Percentiles rank a stretch among this genome's conserved stretches.
These are phyloP conservation scores for Beauveria caledonica DNA, from an alignment of 2,329 filamentous ascomycete species.

Conservation along the genomic window DNA sequence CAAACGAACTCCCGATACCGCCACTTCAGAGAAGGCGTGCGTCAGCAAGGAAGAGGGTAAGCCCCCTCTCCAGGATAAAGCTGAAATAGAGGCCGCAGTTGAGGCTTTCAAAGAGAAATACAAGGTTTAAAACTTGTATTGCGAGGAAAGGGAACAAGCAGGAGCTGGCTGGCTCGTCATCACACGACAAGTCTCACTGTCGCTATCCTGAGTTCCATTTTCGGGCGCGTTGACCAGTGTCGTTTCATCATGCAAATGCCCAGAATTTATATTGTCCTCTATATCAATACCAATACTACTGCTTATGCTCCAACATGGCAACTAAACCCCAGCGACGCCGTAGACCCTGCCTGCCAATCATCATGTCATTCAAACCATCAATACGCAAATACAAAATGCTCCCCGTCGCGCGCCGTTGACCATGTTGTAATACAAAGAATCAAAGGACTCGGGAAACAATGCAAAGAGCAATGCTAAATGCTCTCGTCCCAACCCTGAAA, in stretches of 20 bases:
- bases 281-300: constrained; percentile 4
- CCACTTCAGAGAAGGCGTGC: too few species aligned
- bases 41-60: too few species aligned
- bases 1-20: too few species aligned
- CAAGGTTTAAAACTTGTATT: too few species aligned
- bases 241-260: constrained; percentile 4
- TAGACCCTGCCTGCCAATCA: background rate
- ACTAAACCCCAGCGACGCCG: background rate
- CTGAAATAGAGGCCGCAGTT: too few species aligned
- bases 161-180: too few species aligned
- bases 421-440: background rate
- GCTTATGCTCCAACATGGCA: background rate
- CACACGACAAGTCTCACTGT: too few species aligned
- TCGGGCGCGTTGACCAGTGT: too few species aligned
- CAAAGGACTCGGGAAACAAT: background rate
- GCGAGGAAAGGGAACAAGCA: too few species aligned
- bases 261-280: background rate
- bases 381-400: background rate
- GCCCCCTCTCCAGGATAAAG: too few species aligned
- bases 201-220: too few species aligned
- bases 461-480: background rate
- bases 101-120: too few species aligned
- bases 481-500: background rate
- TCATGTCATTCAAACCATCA: background rate
- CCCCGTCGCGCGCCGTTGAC: background rate